Conservation (phyloP, 345 rosid species). For the Triadica sebifera region DNA sequence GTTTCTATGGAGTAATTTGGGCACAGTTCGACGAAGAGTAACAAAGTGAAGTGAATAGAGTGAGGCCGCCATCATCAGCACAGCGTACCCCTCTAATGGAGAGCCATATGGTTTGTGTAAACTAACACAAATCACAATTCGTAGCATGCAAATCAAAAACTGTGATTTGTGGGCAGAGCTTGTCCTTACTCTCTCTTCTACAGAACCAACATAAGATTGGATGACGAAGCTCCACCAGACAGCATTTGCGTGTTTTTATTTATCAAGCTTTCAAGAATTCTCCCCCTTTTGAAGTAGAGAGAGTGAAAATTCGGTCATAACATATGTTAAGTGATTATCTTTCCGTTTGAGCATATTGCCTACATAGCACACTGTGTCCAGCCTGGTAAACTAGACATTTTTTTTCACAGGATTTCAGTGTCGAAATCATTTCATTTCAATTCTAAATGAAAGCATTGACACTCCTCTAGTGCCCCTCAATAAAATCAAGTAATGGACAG, state of each 20-base stretch:
- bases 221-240: too few relatives aligned
- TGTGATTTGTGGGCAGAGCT: too few relatives aligned
- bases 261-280: background rate
- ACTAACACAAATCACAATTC: too few relatives aligned
- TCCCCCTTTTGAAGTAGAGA: background rate
- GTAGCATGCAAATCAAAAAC: too few relatives aligned
- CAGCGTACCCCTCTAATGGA: constrained; percentile 31
- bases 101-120: constrained; percentile 13
- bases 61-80: background rate
- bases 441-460: background rate
- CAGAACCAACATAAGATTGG: too few relatives aligned
- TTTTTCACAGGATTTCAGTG: background rate
- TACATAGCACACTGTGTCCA: background rate
- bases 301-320: too few relatives aligned
- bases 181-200: too few relatives aligned
- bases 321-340: too few relatives aligned
- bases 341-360: background rate
- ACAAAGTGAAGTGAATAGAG: background rate
- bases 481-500: too few relatives aligned
- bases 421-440: background rate
- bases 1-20: constrained; percentile 59
- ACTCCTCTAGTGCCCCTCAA: background rate
- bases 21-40: constrained; percentile 40
- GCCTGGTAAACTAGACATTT: background rate
- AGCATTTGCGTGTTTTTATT: too few relatives aligned